Evolutionary conservation across 2,329 filamentous ascomycete species (phyloP), one percentile per base, ranked within the genome.

Genomic region (Venturia pyrina): DNA sequence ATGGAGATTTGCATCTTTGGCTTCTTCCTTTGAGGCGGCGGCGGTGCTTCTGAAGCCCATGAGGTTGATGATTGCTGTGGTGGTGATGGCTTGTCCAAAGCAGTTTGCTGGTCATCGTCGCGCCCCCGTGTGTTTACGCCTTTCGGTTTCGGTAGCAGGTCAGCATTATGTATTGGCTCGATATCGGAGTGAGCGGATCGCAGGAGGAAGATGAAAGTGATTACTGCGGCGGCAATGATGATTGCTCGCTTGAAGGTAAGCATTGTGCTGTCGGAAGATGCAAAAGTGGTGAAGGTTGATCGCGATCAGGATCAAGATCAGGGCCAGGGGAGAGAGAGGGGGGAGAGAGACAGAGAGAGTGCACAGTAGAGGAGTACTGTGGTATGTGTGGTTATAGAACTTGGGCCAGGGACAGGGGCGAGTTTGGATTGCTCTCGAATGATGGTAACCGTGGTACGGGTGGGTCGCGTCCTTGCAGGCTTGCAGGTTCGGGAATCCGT

Each of bases 161-260:
- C 70, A 67, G 71, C 70, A 73, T 72, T 73, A 71, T 70, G 68
- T 72, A 72, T 68, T 69, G 70, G 48, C 50, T 63, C 24, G 43
- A 41, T 34, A 15, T 50, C 65, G 71, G 67, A 63, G 73, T 88
- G 86, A 57, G 85, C 82, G 67, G 84, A 83, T 67, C 85, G 85
- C 69, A 91, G 81, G 68, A 93, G 78, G 78, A 87, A 87, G 77
- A 93, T 81, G 72, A 90, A 80, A 37, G 85, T 83, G 71, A 93
- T 77, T 69, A 93, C 78, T 73, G 87, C 83, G 71, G 85, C 83
- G 61, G 91, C 89, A 65, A 88, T 83, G 70, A 91, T 79, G 68
- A 96, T 76, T 73, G 89, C 89, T 77, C 89, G 88, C 73, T 87
- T 85, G 74, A 90, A 90, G 72, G 89, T 89, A 75, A 93, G 83